Percentiles rank a stretch among this genome's conserved stretches.
Conservation (phyloP, 2,329 filamentous ascomycete genomes). For the Colletotrichum brevisporum region DNA sequence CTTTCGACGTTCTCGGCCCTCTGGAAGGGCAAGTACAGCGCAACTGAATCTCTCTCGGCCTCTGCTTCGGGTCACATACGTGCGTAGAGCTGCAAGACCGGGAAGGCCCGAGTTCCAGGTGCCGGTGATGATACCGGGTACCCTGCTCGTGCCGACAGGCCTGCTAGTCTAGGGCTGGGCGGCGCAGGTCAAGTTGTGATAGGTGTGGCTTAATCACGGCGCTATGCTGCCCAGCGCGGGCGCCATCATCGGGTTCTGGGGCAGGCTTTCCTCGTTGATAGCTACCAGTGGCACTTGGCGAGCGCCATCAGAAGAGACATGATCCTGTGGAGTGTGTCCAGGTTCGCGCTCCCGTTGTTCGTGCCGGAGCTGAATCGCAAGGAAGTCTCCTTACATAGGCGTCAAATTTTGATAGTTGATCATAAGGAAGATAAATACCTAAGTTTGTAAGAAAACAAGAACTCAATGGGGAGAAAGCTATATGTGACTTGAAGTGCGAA, state of each 20-base stretch:
- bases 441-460: too few relatives aligned
- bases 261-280: slow-evolving; percentile 63
- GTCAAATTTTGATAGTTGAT: too few relatives aligned
- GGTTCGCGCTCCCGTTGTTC: slow-evolving; percentile 67
- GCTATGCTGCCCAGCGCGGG: slow-evolving; percentile 54
- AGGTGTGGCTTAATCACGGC: slow-evolving; percentile 63
- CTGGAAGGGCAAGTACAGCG: slow-evolving; percentile 45
- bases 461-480: too few relatives aligned
- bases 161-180: slow-evolving; percentile 63
- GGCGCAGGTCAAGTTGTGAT: slow-evolving; percentile 57
- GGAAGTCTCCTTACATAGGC: too few relatives aligned
- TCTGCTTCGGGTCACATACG: slow-evolving; percentile 60
- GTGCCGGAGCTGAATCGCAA: slow-evolving; percentile 60
- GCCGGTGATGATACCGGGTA: slow-evolving; percentile 57
- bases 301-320: slow-evolving; percentile 60
- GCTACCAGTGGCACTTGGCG: slow-evolving; percentile 61
- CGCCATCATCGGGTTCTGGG: slow-evolving; percentile 59
- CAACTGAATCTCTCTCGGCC: slow-evolving; percentile 63
- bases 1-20: too few relatives aligned
- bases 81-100: slow-evolving; percentile 61
- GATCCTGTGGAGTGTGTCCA: slow-evolving; percentile 62
- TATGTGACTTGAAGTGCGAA: too few relatives aligned
- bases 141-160: slow-evolving; percentile 58
- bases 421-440: too few relatives aligned
- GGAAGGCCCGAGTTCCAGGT: slow-evolving; percentile 60